Percentiles rank a stretch among this genome's conserved stretches.
Evolutionary conservation across 164 flowering plant genomes (phyloP).

Genomic region (Chimonanthus salicifolius): DNA sequence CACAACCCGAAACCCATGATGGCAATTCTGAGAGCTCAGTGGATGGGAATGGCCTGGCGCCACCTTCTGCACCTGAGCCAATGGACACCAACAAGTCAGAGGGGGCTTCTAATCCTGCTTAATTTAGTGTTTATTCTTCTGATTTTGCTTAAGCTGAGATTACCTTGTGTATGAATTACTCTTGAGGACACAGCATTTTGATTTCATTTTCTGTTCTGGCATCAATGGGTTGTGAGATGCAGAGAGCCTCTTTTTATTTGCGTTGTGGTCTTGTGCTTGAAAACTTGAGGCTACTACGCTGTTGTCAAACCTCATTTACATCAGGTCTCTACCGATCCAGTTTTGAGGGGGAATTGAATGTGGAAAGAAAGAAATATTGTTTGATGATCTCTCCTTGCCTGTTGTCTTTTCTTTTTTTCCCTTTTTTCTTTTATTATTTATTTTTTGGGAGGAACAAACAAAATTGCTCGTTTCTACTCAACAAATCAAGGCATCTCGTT

Average conservation of each 20-base stretch:
- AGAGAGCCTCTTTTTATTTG: not conserved
- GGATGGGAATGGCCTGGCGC: constrained; percentile 25
- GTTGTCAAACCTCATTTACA: not conserved
- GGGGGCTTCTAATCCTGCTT: constrained; percentile 16
- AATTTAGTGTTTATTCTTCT: not conserved
- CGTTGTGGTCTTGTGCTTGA: not conserved
- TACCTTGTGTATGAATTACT: not conserved
- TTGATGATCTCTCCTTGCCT: no score
- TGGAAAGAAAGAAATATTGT: not conserved
- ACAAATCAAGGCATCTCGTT: no score
- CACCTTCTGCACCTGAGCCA: constrained; percentile 44
- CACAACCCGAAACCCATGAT: constrained; percentile 27
- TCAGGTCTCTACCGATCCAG: constrained; percentile 18
- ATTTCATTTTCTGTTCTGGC: not conserved
- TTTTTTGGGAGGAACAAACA: no score
- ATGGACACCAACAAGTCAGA: constrained; percentile 67
- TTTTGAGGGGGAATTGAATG: constrained; percentile 21
- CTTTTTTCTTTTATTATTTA: no score
- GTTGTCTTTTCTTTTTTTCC: no score
- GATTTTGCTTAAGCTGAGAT: not conserved
- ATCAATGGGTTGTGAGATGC: not conserved
- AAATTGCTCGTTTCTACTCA: no score
- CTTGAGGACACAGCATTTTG: no score
- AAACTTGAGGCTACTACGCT: not conserved
- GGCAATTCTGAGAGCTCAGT: constrained; percentile 5